Base-by-base conservation (phyloP, 495 filamentous ascomycete genomes). In the Aspergillus biplanus region DNA sequence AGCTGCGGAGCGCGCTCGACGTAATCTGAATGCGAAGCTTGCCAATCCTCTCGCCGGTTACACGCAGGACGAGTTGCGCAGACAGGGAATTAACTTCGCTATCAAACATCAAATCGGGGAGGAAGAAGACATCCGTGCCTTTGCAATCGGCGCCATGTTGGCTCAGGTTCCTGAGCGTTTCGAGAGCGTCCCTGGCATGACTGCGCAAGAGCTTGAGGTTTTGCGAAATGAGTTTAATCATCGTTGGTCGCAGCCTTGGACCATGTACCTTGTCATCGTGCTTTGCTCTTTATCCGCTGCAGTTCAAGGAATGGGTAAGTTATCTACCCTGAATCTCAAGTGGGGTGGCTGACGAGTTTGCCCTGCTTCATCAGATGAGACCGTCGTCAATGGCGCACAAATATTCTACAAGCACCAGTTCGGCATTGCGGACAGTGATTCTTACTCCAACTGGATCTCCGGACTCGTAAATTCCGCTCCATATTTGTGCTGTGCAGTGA, bases 321-420 rank as follows among this genome's bases (percentile, higher is more conserved):
- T 15, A 0, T n/a, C 42, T 57, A 34, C 7, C 1, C 6, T 49
- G 6, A 12, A 32, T 33, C 42, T 16, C 34, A 39, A 11, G 16
- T 57, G 5, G 55, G 37, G 39, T 31, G 13, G 69, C 58, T 78
- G 70, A 66, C 8, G 44, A n/a, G 27, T 44, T 44, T 76, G 70
- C n/a, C 67, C 61, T 70, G 7, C 13, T 54, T 78, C 39, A 48
- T n/a, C 74, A 87, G 87, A 92, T 69, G 88, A 93, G 71, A 91
- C 89, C 0, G 89, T 90, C 50, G 88, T 92, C 64, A 93, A 93
- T 65, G 91, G 90, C 48, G 91, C 88, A 15, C 90, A 93, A 61
- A 78, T 88, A 8, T 92, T 90, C 73, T 94, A 91, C 70, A 83
- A 83, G 53, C 63, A 70, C 9, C 83, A 90, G 63, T 92, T 92